Evolutionary conservation across 2,329 filamentous ascomycete genomes (phyloP), one percentile per base, ranked within the genome.

Genomic region (Penicillium italicum): DNA sequence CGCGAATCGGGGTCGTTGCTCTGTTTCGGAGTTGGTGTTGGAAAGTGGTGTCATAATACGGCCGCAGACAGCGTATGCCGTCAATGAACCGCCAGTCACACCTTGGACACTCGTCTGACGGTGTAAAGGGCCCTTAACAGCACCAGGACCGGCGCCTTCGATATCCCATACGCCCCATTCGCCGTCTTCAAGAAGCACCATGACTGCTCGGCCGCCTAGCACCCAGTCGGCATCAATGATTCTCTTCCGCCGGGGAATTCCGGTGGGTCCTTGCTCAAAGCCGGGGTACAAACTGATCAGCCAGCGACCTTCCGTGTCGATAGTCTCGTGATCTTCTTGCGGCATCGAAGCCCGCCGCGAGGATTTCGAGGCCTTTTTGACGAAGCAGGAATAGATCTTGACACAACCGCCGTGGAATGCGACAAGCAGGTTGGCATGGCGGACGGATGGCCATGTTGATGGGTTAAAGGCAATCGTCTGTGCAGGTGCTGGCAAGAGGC

Each of bases 351-450:
- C 62, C 20, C 70, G 68, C 6, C 70, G 64, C 7, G 59, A 55
- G 16, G 65, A 44, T 44, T 63, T 71, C 7, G 61, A 61, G 16
- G 59, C 53, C 40, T 66, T 71, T 22, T 60, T 66, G 16, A 57
- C 37, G 20, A 83, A 77, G 26, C 79, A 80, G 50, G 84, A 80
- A 63, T 83, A 84, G 14, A 86, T 74, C 50, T 83, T 82, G 28
- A 83, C 80, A 40, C 74, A 77, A 6, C 84, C 83, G n/a, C 74
- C 76, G 1, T 76, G 67, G 53, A 85, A 82, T 1, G 79, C 75
- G 7, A 86, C 72, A 9, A 87, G 74, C 11, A 86, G 67, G 42
- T 80, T 78, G 0, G 80, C 78, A 66, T 84, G 81, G 12, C 80
- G 77, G 26, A 72, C 68, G 24, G 79, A 79, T 5, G 82, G 80